Percentiles rank a stretch among this genome's conserved stretches.
phyloP scores from a whole-genome alignment of 2,329 filamentous ascomycete species.

The Pseudocercospora musae region DNA sequence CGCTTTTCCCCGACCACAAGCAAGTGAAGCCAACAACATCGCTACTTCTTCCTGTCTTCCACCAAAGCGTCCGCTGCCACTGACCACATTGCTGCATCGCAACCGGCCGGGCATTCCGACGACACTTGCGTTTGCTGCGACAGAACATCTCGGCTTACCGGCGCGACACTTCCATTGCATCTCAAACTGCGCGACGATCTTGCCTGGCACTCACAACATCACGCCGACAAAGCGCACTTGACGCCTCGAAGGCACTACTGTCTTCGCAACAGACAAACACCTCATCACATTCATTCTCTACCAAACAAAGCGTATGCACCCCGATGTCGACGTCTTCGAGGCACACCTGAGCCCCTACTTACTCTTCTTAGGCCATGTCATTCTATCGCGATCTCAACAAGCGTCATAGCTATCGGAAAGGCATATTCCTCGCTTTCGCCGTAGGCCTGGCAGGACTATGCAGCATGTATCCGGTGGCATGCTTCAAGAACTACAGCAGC shows the following conservation, averaged over 20 bases:
- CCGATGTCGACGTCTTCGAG: constrained; percentile 8
- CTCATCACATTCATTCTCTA: background rate
- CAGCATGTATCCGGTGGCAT: constrained; percentile 35
- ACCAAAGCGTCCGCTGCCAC: background rate
- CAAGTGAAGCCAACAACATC: background rate
- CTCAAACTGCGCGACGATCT: background rate
- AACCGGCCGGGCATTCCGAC: background rate
- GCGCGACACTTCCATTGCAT: background rate
- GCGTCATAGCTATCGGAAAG: constrained; percentile 33
- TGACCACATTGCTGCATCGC: background rate
- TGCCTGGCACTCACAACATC: background rate
- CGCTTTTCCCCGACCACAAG: background rate
- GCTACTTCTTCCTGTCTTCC: background rate
- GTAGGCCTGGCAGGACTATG: constrained; percentile 34
- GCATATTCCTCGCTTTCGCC: constrained; percentile 32
- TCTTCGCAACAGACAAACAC: constrained; percentile 1
- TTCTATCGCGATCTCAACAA: constrained; percentile 33
- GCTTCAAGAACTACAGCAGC: constrained; percentile 37
- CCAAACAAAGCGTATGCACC: background rate
- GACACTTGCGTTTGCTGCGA: background rate
- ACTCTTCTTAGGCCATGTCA: constrained; percentile 15
- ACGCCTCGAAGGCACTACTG: background rate
- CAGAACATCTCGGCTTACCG: background rate
- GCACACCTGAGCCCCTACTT: constrained; percentile 15
- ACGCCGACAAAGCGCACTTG: background rate